These are phyloP conservation scores for Aphanoascus verrucosus DNA, from an alignment of 2,329 filamentous ascomycete genomes.

Conservation along the genomic window DNA sequence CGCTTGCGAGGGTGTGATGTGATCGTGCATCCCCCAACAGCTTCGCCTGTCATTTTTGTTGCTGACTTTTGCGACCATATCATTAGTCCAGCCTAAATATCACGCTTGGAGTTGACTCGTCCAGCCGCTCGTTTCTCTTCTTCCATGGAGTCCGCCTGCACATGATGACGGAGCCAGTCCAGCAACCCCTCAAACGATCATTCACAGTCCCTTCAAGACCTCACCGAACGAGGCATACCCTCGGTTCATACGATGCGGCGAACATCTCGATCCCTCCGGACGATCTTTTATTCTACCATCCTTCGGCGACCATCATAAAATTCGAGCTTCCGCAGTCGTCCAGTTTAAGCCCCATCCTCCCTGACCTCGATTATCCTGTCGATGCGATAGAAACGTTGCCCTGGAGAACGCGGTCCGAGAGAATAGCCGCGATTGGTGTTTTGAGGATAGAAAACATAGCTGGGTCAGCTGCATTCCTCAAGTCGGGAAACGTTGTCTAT, in stretches of 20 bases:
- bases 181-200: slow-evolving; percentile 11
- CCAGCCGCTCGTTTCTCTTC: too few relatives aligned
- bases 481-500: slow-evolving; percentile 71
- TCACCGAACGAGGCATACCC: slow-evolving; percentile 21
- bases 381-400: slow-evolving; percentile 54
- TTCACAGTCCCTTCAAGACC: slow-evolving; percentile 30
- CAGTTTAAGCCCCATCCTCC: slow-evolving; percentile 29
- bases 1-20: too few relatives aligned
- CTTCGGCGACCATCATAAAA: slow-evolving; percentile 59
- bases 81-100: not conserved
- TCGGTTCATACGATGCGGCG: slow-evolving; percentile 16
- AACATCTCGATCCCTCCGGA: slow-evolving; percentile 24
- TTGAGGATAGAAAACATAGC: slow-evolving; percentile 78
- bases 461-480: slow-evolving; percentile 77
- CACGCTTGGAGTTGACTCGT: too few relatives aligned
- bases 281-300: slow-evolving; percentile 56
- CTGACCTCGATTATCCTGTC: slow-evolving; percentile 39
- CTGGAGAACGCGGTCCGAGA: slow-evolving; percentile 66
- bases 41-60: too few relatives aligned
- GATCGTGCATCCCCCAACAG: too few relatives aligned
- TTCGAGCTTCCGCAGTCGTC: slow-evolving; percentile 42
- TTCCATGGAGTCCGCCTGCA: not conserved
- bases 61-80: not conserved
- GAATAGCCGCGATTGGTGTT: slow-evolving; percentile 70
- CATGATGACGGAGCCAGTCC: slow-evolving; percentile 11